Evolutionary conservation across 345 rosid species (phyloP), one percentile per base, ranked within the genome.

Genomic region (Brassica cretica): DNA sequence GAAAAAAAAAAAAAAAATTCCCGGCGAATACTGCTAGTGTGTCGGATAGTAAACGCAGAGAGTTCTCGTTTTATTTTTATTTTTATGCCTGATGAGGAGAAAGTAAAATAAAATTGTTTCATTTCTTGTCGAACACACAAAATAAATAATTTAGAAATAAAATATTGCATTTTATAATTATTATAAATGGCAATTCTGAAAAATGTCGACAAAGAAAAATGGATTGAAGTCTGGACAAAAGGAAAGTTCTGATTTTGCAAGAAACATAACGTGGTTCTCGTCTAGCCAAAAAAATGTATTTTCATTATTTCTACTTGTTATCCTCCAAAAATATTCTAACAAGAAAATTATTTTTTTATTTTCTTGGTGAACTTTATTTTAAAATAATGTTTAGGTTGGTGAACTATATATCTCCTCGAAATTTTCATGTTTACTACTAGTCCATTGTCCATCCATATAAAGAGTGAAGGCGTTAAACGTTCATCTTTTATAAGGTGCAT

Each of bases 21-120:
- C 79, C 76, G 79, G 76, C 64, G 72, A 63, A 70, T 76, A 58
- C 35, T 49, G 46, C 30, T 78, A 39, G 35, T 65, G 76, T n/a
- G n/a, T 27, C 71, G 62, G 67, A 61, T 3, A 58, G 12, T 29
- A 78, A 72, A 72, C 30, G 44, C 41, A 66, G 59, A 72, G 64
- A 72, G 76, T 21, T 2, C 6, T 44, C 15, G 3, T 39, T 39
- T 44, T 44, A 25, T 68, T 46, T 51, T 11, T 44, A 0, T 44
- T 5, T 44, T 44, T n/a, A 44, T 44, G 5, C 12, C 53, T 44
- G 53, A 30, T 44, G 14, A 41, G 53, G 53, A 44, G 15, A 44
- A 12, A 11, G 15, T 44, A 44, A 44, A 44, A 44, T 44, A n/a
- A n/a, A n/a, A n/a, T n/a, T n/a, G n/a, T n/a, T n/a, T n/a, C n/a